A percentile compares a stretch with the other conserved stretches of the same genome.
phyloP scores from a whole-genome alignment of 345 rosid species.

The Heritiera fomes region DNA sequence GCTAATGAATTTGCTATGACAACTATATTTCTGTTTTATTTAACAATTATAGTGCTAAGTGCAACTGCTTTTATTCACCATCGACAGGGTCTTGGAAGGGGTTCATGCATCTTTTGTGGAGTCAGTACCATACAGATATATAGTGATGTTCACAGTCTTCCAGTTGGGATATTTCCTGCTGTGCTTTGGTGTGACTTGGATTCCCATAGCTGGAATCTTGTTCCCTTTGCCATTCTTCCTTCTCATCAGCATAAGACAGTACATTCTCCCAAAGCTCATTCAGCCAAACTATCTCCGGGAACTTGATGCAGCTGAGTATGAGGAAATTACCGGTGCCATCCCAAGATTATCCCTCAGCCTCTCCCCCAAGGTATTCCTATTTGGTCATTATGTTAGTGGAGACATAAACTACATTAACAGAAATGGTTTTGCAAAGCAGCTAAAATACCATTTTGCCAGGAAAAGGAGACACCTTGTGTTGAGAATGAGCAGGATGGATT shows the following conservation, averaged over 20 bases:
- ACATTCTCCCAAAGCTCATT: conserved; percentile 67
- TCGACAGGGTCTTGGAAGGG: conserved; percentile 63
- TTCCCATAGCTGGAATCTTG: conserved; percentile 80
- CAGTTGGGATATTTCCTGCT: conserved; percentile 61
- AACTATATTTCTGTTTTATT: neutral
- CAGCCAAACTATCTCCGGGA: conserved; percentile 46
- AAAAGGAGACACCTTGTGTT: conserved; percentile 24
- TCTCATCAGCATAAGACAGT: conserved; percentile 68
- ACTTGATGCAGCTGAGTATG: conserved; percentile 83
- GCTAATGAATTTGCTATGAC: neutral
- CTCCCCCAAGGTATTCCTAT: conserved; percentile 34
- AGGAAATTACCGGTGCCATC: conserved; percentile 52
- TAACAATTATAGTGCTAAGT: neutral
- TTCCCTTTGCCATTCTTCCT: conserved; percentile 86
- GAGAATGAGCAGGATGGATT: conserved; percentile 36
- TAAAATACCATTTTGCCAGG: conserved; percentile 31
- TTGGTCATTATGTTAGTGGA: neutral
- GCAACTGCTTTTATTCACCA: neutral
- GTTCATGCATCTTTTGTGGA: conserved; percentile 77
- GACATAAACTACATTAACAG: neutral
- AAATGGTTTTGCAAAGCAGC: neutral
- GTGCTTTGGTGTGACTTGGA: conserved; percentile 82
- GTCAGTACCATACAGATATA: conserved; percentile 60
- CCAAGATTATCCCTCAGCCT: conserved; percentile 42
- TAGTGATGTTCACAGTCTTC: conserved; percentile 55